Evolutionary conservation across 768 basidiomycete species (phyloP).

Genomic region (Phanerochaete sordida): DNA sequence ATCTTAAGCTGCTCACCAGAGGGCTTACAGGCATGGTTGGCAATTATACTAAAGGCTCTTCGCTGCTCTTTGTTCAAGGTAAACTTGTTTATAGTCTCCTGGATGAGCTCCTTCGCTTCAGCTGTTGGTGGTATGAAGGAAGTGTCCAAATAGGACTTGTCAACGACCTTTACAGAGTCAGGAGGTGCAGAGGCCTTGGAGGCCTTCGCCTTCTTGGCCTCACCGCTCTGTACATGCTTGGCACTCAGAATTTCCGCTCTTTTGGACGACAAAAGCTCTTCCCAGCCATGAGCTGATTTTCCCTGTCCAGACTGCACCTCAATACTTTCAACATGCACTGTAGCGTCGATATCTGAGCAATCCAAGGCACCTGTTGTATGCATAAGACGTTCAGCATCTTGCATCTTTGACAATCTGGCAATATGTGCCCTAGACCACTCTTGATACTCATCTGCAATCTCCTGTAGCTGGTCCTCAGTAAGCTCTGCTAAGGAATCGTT

Average conservation of each 20-base stretch:
- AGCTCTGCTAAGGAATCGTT: background rate
- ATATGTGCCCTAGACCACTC: background rate
- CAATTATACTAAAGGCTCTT: constrained; percentile 19
- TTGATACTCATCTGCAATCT: background rate
- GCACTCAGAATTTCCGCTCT: background rate
- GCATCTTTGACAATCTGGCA: background rate
- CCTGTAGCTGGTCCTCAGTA: background rate
- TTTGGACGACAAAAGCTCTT: background rate
- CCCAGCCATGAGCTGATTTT: background rate
- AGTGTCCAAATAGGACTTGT: background rate
- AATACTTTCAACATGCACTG: background rate
- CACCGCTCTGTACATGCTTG: background rate
- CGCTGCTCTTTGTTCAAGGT: constrained; percentile 18
- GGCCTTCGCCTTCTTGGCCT: background rate
- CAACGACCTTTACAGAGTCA: constrained; percentile 1
- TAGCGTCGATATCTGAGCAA: background rate
- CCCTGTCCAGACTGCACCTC: background rate
- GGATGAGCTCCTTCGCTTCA: background rate
- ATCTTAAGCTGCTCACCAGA: constrained; percentile 12
- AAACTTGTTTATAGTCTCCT: constrained; percentile 2
- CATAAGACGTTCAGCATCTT: background rate
- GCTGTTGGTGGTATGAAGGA: background rate
- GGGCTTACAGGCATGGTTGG: constrained; percentile 11
- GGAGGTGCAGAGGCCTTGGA: background rate
- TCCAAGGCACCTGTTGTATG: background rate